Percentiles rank a stretch among this genome's conserved stretches.
Evolutionary conservation across 1,284 basidiomycete species (phyloP).

Genomic region (Fomitopsis schrenkii): DNA sequence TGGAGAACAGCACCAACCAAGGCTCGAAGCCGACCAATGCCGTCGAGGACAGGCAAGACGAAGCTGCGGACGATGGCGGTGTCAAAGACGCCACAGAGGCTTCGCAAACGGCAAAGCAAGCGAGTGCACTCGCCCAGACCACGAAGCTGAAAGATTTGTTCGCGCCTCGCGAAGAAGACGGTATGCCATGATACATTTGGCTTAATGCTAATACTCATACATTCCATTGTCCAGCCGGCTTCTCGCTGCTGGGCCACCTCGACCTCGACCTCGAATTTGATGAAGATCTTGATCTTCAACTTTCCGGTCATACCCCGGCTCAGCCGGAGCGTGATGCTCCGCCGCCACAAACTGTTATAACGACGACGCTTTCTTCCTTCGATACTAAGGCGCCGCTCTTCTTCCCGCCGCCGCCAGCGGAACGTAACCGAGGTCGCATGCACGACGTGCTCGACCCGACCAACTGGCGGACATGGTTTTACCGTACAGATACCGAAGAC

Average conservation of each 20-base stretch:
- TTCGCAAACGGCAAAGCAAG: conserved; percentile 11
- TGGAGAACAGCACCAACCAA: conserved; percentile 17
- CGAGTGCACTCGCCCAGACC: conserved; percentile 10
- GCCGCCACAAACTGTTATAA: conserved; percentile 4
- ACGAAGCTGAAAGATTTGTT: conserved; percentile 63
- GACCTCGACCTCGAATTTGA: conserved; percentile 60
- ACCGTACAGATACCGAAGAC: conserved; percentile 49
- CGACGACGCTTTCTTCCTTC: conserved; percentile 23
- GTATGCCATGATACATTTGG: conserved; percentile 29
- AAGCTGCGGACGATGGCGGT: conserved; percentile 11
- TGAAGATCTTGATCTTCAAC: conserved; percentile 36
- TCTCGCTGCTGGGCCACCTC: conserved; percentile 66
- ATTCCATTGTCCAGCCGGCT: conserved; percentile 32
- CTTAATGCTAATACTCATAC: background rate
- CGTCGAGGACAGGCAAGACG: conserved; percentile 24
- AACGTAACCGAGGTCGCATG: conserved; percentile 12
- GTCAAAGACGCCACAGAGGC: conserved; percentile 5
- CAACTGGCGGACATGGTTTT: conserved; percentile 40
- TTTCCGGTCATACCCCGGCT: conserved; percentile 10
- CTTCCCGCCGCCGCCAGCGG: conserved; percentile 44
- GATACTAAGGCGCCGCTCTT: conserved; percentile 56
- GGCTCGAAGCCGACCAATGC: background rate
- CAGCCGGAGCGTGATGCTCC: conserved; percentile 2
- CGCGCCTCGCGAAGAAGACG: conserved; percentile 60
- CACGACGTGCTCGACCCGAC: conserved; percentile 41